These are phyloP conservation scores for Trichosanthes truncata DNA, from an alignment of 306 rosid species.

Conservation along the genomic window DNA sequence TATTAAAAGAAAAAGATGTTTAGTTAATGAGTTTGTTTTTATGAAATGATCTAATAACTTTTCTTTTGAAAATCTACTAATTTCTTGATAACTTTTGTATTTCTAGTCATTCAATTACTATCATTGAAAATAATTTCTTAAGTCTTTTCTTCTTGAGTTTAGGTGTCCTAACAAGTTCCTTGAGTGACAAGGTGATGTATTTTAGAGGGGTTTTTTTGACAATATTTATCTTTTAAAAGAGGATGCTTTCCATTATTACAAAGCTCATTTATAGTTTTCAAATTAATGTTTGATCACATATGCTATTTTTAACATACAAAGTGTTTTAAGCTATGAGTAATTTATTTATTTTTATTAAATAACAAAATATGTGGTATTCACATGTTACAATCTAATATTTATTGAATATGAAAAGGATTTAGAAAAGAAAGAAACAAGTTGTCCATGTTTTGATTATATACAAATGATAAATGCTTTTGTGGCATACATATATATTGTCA, in stretches of 20 bases:
- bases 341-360: not conserved
- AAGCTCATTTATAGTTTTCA: not conserved
- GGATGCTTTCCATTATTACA: not conserved
- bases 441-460: not conserved
- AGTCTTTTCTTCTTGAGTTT: not conserved
- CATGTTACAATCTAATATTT: not conserved
- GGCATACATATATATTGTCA: not conserved
- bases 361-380: not conserved
- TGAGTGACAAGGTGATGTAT: not conserved
- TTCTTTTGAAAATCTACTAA: not conserved
- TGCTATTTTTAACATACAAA: too few species aligned
- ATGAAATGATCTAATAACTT: too few species aligned
- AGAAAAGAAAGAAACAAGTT: not conserved
- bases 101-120: not conserved
- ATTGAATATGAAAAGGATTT: not conserved
- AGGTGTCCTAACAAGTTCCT: not conserved
- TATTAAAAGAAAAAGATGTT: too few species aligned
- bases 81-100: not conserved
- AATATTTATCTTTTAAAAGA: not conserved
- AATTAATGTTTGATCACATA: not conserved
- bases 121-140: not conserved
- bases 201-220: not conserved
- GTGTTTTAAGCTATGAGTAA: too few species aligned
- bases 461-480: not conserved
- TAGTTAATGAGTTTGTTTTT: too few species aligned